phyloP scores from a whole-genome alignment of 805 yeast genomes.

The Citeromyces nyonsensis region DNA sequence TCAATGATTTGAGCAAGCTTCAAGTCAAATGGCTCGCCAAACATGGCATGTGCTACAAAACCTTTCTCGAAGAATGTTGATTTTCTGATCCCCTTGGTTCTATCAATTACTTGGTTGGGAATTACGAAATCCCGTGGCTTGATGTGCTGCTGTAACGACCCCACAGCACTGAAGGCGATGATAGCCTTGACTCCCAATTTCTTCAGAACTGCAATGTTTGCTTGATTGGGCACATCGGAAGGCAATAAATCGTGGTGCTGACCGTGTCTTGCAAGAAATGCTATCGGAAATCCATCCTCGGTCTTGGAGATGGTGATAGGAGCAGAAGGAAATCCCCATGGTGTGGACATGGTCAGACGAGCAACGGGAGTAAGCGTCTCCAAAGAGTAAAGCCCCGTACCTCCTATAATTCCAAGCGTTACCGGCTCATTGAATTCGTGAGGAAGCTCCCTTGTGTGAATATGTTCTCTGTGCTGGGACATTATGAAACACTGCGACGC shows the following conservation, averaged over 20 bases:
- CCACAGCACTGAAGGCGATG: conserved; percentile 91
- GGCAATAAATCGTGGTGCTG: conserved; percentile 81
- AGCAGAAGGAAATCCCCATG: conserved; percentile 95
- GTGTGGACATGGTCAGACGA: conserved; percentile 66
- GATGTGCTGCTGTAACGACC: conserved; percentile 80
- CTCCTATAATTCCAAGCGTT: conserved; percentile 84
- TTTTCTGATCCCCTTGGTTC: conserved; percentile 90
- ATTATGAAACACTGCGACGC: neutral
- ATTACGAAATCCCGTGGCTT: conserved; percentile 93
- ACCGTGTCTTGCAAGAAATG: conserved; percentile 94
- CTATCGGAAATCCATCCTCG: conserved; percentile 64
- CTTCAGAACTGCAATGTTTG: conserved; percentile 93
- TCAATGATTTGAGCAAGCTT: conserved; percentile 52
- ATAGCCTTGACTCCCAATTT: conserved; percentile 75
- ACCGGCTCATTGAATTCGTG: conserved; percentile 49
- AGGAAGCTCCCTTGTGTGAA: conserved; percentile 20
- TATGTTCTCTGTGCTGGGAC: conserved; percentile 2
- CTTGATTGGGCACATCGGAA: conserved; percentile 80
- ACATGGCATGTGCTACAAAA: conserved; percentile 92
- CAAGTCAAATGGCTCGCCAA: conserved; percentile 91
- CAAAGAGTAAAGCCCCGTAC: conserved; percentile 91
- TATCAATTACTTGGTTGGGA: conserved; percentile 90
- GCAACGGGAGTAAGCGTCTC: conserved; percentile 80
- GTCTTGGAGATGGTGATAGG: conserved; percentile 87
- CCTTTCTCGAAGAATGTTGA: conserved; percentile 86